Base-by-base conservation (phyloP, 2,329 filamentous ascomycete species). In the Stachybotrys echinatus region DNA sequence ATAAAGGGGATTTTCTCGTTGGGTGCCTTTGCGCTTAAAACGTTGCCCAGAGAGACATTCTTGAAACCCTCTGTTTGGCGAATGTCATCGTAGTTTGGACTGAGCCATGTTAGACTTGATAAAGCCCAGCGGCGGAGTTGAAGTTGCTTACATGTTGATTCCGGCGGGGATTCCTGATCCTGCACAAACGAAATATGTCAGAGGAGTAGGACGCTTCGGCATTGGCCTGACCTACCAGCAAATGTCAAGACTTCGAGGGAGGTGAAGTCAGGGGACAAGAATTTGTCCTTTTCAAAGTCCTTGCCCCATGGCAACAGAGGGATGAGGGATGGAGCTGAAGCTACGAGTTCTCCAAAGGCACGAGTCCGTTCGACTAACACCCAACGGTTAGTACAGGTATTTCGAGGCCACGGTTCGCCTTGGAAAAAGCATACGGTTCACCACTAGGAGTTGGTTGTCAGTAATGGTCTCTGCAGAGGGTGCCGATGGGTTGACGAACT, bases 241-340 rank as follows among this genome's bases (percentile, higher is more conserved):
- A 96, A 96, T 1, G 87, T 90, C 53, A 96, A 71, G 3, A 96
- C 91, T 67, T 99, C 94, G 2, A 97, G 77, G 10, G 88, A 94
- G 0, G 94, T 97, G 64, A 99, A 99, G 66, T 99, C 94, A 0
- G 94, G 94, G 48, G 89, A 92, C 34, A 95, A 72, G 69, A 99
- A 99, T 62, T 88, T 91, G 74, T 96, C 92, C 70, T 97, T 97
- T 66, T 99, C 94, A 57, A 97, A 99, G 1, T 89, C 88, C 44
- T 81, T 80, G 34, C 77, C 74, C 94, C 94, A 99, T 0, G 94
- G 94, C 14, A 99, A 74, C 54, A 95, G 83, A 6, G 91, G 89
- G 47, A 99, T 96, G 64, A 96, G 85, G 43, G 76, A 75, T 12
- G 91, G 87, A 0, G 94, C 92, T 22, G 85, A 85, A 19, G 85